phyloP scores from a whole-genome alignment of 164 flowering plant genomes.

The Brasenia schreberi region DNA sequence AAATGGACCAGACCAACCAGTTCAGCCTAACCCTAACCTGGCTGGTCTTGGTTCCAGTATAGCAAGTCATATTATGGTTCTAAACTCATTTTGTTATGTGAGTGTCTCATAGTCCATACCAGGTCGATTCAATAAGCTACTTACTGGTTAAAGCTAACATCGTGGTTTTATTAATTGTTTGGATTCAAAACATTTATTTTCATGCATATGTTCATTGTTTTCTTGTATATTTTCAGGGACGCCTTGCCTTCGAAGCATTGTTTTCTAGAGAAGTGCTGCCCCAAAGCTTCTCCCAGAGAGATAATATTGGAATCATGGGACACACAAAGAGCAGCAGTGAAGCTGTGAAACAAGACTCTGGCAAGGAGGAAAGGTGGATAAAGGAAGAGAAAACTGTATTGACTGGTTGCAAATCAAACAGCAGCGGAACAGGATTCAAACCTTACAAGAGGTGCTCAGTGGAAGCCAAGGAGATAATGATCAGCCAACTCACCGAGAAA shows the following conservation, averaged over 20 bases:
- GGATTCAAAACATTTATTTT: not conserved
- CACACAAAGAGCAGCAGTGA: slow-evolving; percentile 5
- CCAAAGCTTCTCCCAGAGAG: slow-evolving; percentile 77
- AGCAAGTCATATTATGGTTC: not conserved
- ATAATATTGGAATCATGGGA: slow-evolving; percentile 18
- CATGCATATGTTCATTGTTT: not conserved
- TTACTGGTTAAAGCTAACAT: not conserved
- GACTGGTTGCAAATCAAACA: slow-evolving; percentile 29
- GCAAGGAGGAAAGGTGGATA: slow-evolving; percentile 12
- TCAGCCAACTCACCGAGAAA: slow-evolving; percentile 43
- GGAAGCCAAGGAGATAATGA: slow-evolving; percentile 48
- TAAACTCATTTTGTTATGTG: not conserved
- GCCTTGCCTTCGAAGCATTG: slow-evolving; percentile 80
- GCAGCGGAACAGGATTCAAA: slow-evolving; percentile 67
- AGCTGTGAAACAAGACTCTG: not conserved
- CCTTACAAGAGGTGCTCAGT: slow-evolving; percentile 90
- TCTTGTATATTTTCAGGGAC: slow-evolving; percentile 46
- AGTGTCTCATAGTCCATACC: not conserved
- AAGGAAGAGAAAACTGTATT: not conserved
- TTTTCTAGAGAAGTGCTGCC: slow-evolving; percentile 71
- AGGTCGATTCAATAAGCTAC: not conserved
- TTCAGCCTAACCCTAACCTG: not conserved
- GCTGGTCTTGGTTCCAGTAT: not conserved
- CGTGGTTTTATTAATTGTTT: not conserved
- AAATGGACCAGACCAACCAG: not conserved